Evolutionary conservation across 2,329 filamentous ascomycete genomes (phyloP).

Genomic region (Phialemoniopsis sp.): DNA sequence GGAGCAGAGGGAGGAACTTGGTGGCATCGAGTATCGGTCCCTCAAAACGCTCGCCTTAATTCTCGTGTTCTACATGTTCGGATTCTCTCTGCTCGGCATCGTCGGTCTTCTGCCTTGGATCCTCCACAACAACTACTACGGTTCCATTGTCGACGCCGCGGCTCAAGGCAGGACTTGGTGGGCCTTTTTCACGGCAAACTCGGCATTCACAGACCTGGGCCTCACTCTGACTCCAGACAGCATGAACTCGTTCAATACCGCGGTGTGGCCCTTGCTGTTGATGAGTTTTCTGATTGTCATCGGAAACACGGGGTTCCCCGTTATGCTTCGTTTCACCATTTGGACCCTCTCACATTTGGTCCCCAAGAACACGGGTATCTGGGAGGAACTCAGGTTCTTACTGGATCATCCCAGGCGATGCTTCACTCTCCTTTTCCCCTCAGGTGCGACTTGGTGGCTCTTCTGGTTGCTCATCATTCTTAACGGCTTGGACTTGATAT

Average conservation of each 20-base stretch:
- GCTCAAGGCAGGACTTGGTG: constrained; percentile 77
- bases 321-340: constrained; percentile 90
- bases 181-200: constrained; percentile 84
- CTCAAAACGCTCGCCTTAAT: constrained; percentile 81
- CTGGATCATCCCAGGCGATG: constrained; percentile 93
- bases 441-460: constrained; percentile 90
- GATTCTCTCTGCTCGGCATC: constrained; percentile 75
- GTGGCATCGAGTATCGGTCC: constrained; percentile 93
- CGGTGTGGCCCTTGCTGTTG: constrained; percentile 70
- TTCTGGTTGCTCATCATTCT: constrained; percentile 80
- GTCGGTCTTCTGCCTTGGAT: constrained; percentile 81
- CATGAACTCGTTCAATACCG: constrained; percentile 83
- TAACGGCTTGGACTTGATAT: constrained; percentile 80
- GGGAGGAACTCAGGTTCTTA: constrained; percentile 87
- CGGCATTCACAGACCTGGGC: constrained; percentile 92
- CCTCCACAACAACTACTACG: constrained; percentile 55
- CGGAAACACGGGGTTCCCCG: constrained; percentile 92
- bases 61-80: constrained; percentile 74
- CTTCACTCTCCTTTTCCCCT: constrained; percentile 91
- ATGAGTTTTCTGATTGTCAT: constrained; percentile 87
- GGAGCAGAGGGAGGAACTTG: constrained; percentile 89
- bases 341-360: constrained; percentile 71
- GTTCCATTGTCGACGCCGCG: constrained; percentile 54
- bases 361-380: constrained; percentile 63
- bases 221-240: constrained; percentile 90